These are phyloP conservation scores for Oryza australiensis DNA, from an alignment of 176 grass and related monocot genomes.

Conservation along the genomic window DNA sequence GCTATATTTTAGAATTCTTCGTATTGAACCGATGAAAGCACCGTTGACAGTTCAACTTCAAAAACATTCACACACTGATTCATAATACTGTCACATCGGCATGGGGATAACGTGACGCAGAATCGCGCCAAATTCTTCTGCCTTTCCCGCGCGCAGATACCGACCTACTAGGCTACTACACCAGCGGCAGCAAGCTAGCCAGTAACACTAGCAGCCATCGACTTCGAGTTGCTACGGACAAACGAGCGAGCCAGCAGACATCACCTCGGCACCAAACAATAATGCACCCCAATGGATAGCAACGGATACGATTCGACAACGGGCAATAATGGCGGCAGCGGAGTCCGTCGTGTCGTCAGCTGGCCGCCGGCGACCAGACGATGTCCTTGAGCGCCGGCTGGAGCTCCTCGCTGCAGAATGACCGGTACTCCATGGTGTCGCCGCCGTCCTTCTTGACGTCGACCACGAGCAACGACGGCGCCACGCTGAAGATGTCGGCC, in stretches of 20 bases:
- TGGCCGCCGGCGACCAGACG: constrained; percentile 32
- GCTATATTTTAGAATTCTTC: too few relatives aligned
- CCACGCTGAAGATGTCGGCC: constrained; percentile 41
- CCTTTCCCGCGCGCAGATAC: not conserved
- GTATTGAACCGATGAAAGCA: too few relatives aligned
- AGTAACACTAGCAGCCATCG: not conserved
- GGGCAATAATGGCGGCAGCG: constrained; percentile 22
- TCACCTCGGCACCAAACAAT: constrained; percentile 26
- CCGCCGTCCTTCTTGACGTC: constrained; percentile 38
- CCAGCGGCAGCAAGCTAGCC: not conserved
- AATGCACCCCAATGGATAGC: constrained; percentile 23
- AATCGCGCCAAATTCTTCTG: constrained; percentile 12
- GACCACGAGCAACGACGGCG: constrained; percentile 42
- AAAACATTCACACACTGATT: not conserved
- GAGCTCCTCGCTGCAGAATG: constrained; percentile 40
- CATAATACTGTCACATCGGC: not conserved
- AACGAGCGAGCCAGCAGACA: not conserved
- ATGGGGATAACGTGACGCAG: not conserved
- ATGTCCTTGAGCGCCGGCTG: constrained; percentile 44
- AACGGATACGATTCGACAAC: not conserved
- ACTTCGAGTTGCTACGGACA: not conserved
- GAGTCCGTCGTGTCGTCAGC: not conserved
- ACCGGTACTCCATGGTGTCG: constrained; percentile 38
- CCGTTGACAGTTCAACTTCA: too few relatives aligned
- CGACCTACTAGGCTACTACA: not conserved